Percentiles rank a stretch among this genome's conserved stretches.
Conservation (phyloP, 2,329 filamentous ascomycete genomes). For the Scytalidium sp. region DNA sequence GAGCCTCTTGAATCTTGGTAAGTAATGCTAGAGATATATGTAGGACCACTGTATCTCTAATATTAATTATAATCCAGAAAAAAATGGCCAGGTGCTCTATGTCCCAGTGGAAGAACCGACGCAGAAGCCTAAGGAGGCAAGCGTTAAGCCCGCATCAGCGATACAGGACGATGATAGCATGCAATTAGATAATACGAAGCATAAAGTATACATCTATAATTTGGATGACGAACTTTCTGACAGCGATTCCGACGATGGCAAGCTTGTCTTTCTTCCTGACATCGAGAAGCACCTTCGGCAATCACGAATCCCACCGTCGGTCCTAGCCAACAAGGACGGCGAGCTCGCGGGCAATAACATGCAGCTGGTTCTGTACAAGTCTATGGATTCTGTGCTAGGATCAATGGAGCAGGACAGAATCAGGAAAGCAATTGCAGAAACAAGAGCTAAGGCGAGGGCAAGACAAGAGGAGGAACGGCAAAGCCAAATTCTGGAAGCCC, state of each 20-base stretch:
- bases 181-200: slow-evolving; percentile 78
- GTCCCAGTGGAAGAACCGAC: slow-evolving; percentile 56
- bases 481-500: slow-evolving; percentile 13
- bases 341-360: slow-evolving; percentile 50
- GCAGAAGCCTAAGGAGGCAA: slow-evolving; percentile 12
- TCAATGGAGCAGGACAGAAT: slow-evolving; percentile 74
- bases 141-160: slow-evolving; percentile 7
- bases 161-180: slow-evolving; percentile 60
- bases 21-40: slow-evolving; percentile 22
- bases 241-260: slow-evolving; percentile 54
- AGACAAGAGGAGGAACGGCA: slow-evolving; percentile 44
- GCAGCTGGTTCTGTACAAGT: slow-evolving; percentile 81
- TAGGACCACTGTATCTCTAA: slow-evolving; percentile 6
- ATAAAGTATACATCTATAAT: slow-evolving; percentile 89
- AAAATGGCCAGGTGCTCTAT: slow-evolving; percentile 62
- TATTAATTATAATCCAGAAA: slow-evolving; percentile 41
- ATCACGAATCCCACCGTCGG: slow-evolving; percentile 59
- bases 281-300: slow-evolving; percentile 76
- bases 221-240: slow-evolving; percentile 83
- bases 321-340: slow-evolving; percentile 58
- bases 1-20: slow-evolving; percentile 80
- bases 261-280: slow-evolving; percentile 77
- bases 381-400: slow-evolving; percentile 73
- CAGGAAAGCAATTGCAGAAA: slow-evolving; percentile 79
- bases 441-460: slow-evolving; percentile 65